Base-by-base conservation (phyloP, 2,329 filamentous ascomycete genomes). In the Elsinoe fawcettii region DNA sequence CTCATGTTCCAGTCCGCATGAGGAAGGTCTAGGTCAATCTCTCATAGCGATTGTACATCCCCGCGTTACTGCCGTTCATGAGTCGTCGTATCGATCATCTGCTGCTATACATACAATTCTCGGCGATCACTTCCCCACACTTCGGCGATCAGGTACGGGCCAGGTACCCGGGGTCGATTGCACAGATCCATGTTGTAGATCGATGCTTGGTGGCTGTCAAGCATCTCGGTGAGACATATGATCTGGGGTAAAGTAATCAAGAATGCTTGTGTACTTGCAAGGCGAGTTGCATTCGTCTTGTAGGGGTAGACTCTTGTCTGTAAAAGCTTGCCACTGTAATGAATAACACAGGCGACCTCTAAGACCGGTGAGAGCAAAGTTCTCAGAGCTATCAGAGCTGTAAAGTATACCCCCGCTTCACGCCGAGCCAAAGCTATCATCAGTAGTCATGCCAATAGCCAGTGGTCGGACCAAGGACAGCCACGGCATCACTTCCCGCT, bases 181-280 rank as follows among this genome's bases (percentile, higher is more conserved):
- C 14, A 46, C 12, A 46, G 41, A 46, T 46, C 41, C 41, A 46
- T 46, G 41, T 23, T 46, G 41, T 46, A 23, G 41, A 46, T 46
- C 41, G 41, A 46, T 23, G 41, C 41, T 46, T 46, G 41, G 22
- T 46, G 20, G 41, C 34, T 37, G 41, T 46, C 41, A 46, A 46
- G 41, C 41, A 46, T 46, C 12, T 12, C 23, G 8, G 23, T 46
- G 41, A 46, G 41, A 46, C 41, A 11, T 46, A 11, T 11, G 23
- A 23, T 22, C 14, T 25, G 23, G 22, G 11, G 18, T 23, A 46
- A 18, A 27, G 12, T 20, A 14, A 12, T 11, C 20, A 25, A 46
- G 41, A n/a, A 11, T 46, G 41, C 41, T 46, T 46, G 23, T 46
- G 23, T 46, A 46, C 20, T 5, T 25, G 41, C 14, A 46, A 18